Evolutionary conservation across 148 eudicot species (phyloP), one percentile per base, ranked within the genome.

Genomic region (Cornus controversa): DNA sequence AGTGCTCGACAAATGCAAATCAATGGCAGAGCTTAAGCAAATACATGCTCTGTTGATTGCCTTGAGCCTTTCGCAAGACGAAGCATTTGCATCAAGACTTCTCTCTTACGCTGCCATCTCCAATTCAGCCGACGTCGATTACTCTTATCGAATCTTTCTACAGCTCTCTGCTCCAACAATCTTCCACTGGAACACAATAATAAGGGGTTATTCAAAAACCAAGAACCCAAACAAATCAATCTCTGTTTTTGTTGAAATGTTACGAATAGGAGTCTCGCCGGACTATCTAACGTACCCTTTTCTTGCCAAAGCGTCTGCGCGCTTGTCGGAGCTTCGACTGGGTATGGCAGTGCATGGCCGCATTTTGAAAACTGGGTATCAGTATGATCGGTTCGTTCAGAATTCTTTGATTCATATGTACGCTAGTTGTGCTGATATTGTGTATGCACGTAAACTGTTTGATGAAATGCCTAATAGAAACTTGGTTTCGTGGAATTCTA

Each of bases 321-420:
- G 83, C 26, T 66, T 92, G 66, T 71, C 40, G 25, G 85, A 89
- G 26, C 27, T 80, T 34, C 62, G 72, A 60, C 80, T 77, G 28
- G 98, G 92, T 5, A 31, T 47, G 67, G 78, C 78, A 5, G 22
- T 92, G 16, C 95, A 94, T 82, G 80, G 81, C 5, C 45, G 22
- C 29, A 78, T 88, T 50, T 6, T 76, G 57, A 88, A 80, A 81
- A 74, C 72, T 76, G 98, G 98, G 82, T 78, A 82, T 81, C 78
- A 75, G 10, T 54, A 79, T 20, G 98, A 94, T 86, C 45, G 78
- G 77, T 94, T 87, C 72, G 75, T 94, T 76, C 29, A 63, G 72
- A 94, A 94, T 72, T 92, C 98, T 77, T 81, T 91, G 86, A 87
- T 94, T 69, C 97, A 92, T 78, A 83, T 92, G 88, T 91, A 88